Evolutionary conservation across 148 eudicot species (phyloP).

Genomic region (Vaccinium corymbosum): DNA sequence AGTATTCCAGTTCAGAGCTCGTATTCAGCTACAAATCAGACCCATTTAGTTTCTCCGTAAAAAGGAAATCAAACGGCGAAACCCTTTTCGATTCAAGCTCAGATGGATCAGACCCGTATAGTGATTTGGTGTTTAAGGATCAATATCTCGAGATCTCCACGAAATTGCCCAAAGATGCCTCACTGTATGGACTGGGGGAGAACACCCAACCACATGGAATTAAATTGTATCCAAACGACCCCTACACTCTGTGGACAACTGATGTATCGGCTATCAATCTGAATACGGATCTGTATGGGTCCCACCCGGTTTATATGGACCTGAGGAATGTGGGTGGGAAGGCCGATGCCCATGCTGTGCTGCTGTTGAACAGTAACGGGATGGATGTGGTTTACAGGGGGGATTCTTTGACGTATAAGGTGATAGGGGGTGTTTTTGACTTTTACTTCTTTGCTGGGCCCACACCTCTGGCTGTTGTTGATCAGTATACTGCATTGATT

Average conservation of each 20-base stretch:
- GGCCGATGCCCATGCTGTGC: conserved; percentile 65
- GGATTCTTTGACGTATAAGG: conserved; percentile 75
- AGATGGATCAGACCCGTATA: conserved; percentile 45
- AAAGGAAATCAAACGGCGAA: conserved; percentile 66
- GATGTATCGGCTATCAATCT: conserved; percentile 79
- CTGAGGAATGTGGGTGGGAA: conserved; percentile 62
- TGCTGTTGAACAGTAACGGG: conserved; percentile 86
- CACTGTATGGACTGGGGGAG: conserved; percentile 85
- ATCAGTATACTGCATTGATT: conserved; percentile 81
- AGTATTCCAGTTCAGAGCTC: conserved; percentile 45
- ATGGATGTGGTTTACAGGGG: conserved; percentile 90
- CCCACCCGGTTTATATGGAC: conserved; percentile 97
- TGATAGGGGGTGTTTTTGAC: conserved; percentile 93
- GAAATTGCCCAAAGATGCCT: conserved; percentile 64
- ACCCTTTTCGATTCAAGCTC: conserved; percentile 65
- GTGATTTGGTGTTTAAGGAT: conserved; percentile 64
- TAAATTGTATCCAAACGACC: conserved; percentile 71
- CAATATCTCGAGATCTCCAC: conserved; percentile 86
- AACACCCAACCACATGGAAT: conserved; percentile 89
- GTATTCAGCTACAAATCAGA: conserved; percentile 56
- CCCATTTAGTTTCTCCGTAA: conserved; percentile 75
- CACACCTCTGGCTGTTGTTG: conserved; percentile 71
- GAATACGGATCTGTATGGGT: conserved; percentile 80
- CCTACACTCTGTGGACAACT: conserved; percentile 72
- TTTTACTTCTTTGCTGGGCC: conserved; percentile 89